Base-by-base conservation (phyloP, 116 monocot species). In the Thalassia testudinum region DNA sequence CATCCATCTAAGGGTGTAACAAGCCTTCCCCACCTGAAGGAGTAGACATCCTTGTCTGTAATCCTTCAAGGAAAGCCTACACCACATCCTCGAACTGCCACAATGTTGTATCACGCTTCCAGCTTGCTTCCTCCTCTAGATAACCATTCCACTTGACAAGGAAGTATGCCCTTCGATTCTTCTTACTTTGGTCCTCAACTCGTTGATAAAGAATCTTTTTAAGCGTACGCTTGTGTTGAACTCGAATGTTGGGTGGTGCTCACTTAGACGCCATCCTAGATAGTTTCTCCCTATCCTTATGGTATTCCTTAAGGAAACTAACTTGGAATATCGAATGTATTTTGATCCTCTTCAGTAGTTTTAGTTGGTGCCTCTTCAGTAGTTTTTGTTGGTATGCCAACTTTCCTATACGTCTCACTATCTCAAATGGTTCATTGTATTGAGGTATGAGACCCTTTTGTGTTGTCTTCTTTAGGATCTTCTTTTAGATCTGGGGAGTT, bases 11-110 rank as follows among this genome's bases (percentile, higher is more conserved):
- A 25, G 51, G 51, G 51, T 54, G 54, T 34, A 28, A 54, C 54
- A 54, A 54, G n/a, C 21, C 40, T 55, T 1, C 37, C 38, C 16
- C 38, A 38, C 55, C 37, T 37, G 30, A 55, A 55, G 19, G 19
- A 28, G 3, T 23, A 11, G 20, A n/a, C 23, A 14, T 3, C 55
- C 38, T 38, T 21, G 37, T 30, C 14, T 8, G 30, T 34, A 34
- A 5, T 34, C 10, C 6, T 34, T 10, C 30, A 34, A 34, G n/a
- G 30, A 34, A 34, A 34, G 30, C 10, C 30, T 34, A 5, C 6
- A 34, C 12, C 13, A 37, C 0, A 10, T 55, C 19, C 28, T 13
- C 1, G 40, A 38, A 55, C 10, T 38, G 21, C 21, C 23, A 55
- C 3, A 55, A 23, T 26, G 37, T 22, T 1, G 38, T 55, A 14